Percentiles rank a stretch among this genome's conserved stretches.
phyloP scores from a whole-genome alignment of 2,329 filamentous ascomycete species.

The Calycina herbarum region DNA sequence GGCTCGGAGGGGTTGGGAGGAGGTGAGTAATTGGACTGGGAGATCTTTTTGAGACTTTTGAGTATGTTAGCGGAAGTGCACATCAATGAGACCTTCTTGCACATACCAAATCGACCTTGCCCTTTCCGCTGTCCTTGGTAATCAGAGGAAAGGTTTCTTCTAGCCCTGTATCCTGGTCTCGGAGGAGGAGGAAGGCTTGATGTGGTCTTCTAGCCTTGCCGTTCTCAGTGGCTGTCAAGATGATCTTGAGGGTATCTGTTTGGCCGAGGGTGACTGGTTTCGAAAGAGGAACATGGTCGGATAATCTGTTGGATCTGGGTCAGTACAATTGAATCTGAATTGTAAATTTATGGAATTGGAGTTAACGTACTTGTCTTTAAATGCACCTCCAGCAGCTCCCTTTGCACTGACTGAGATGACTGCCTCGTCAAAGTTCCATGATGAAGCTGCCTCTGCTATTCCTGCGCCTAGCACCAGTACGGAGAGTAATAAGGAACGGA shows the following conservation, averaged over 20 bases:
- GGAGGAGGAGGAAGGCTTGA: conserved; percentile 86
- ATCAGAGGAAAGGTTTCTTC: conserved; percentile 84
- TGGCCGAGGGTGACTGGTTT: conserved; percentile 64
- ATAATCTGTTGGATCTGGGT: conserved; percentile 29
- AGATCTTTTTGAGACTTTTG: conserved; percentile 82
- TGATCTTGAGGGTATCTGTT: conserved; percentile 76
- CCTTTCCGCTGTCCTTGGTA: conserved; percentile 87
- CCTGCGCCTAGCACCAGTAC: conserved; percentile 44
- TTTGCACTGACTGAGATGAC: conserved; percentile 64
- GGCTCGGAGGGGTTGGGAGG: conserved; percentile 70
- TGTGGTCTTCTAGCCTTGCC: conserved; percentile 81
- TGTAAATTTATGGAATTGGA: background rate
- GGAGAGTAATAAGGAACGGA: conserved; percentile 43
- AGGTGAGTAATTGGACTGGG: conserved; percentile 74
- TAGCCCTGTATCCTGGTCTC: conserved; percentile 71
- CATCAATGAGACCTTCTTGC: background rate
- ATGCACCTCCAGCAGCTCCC: conserved; percentile 45
- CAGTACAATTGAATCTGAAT: conserved; percentile 15
- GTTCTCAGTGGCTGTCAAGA: conserved; percentile 77
- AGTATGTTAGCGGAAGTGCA: conserved; percentile 24
- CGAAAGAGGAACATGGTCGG: conserved; percentile 45
- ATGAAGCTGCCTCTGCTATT: conserved; percentile 45
- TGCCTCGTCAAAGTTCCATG: conserved; percentile 75
- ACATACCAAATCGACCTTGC: conserved; percentile 78
- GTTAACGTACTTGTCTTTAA: conserved; percentile 64